Percentiles rank a stretch among this genome's conserved stretches.
Conservation (phyloP, 768 basidiomycete species). For the Vararia minispora region DNA sequence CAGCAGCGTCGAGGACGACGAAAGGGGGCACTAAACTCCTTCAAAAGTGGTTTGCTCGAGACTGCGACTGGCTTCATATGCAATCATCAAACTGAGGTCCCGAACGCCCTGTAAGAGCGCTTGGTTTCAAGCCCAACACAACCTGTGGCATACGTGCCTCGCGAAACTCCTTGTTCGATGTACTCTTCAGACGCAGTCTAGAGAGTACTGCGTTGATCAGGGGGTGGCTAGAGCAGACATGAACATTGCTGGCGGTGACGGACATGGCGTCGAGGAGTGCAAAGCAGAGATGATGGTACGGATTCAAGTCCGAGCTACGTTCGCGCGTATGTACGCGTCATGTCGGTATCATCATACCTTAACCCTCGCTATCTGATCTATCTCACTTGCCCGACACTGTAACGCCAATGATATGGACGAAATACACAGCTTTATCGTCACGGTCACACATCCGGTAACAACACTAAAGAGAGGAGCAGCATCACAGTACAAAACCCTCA, state of each 20-base stretch:
- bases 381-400: no score
- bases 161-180: conserved; percentile 13
- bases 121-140: conserved; percentile 2
- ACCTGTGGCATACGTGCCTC: conserved; percentile 4
- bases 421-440: no score
- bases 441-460: neutral
- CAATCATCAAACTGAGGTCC: conserved; percentile 66
- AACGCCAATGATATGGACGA: neutral
- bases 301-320: no score
- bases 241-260: conserved; percentile 8
- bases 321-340: no score
- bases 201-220: conserved; percentile 12
- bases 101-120: conserved; percentile 53
- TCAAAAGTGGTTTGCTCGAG: conserved; percentile 52
- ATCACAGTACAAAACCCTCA: conserved; percentile 23
- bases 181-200: conserved; percentile 10
- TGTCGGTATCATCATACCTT: no score
- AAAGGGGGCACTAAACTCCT: conserved; percentile 32
- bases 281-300: neutral
- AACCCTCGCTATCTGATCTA: no score
- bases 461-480: neutral
- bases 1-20: neutral
- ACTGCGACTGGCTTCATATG: conserved; percentile 69
- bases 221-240: conserved; percentile 12
- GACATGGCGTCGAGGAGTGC: neutral